phyloP scores from a whole-genome alignment of 2,329 filamentous ascomycete genomes.

The Leptographium lundbergii region DNA sequence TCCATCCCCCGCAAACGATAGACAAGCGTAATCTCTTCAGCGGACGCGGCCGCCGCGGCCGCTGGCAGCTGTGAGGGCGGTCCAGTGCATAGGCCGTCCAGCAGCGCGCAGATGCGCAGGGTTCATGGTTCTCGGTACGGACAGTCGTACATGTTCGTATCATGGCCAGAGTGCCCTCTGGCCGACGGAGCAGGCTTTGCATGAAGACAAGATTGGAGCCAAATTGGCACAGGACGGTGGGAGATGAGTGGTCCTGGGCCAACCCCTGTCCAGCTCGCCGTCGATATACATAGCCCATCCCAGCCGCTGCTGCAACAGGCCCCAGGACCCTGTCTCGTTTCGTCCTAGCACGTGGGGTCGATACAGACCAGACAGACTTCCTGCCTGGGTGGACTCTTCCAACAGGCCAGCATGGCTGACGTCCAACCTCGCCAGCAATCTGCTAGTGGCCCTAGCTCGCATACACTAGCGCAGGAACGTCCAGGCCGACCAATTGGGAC shows the following conservation, averaged over 20 bases:
- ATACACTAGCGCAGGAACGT: constrained; percentile 2
- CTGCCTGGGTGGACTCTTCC: no score
- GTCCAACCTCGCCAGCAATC: neutral
- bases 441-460: neutral
- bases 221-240: no score
- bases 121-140: neutral
- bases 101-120: neutral
- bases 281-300: neutral
- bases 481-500: neutral
- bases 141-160: neutral
- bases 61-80: neutral
- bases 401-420: neutral
- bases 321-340: neutral
- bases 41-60: neutral
- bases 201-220: no score
- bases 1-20: neutral
- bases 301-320: neutral
- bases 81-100: no score
- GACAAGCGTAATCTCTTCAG: neutral
- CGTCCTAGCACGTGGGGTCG: neutral
- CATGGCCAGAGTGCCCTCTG: neutral
- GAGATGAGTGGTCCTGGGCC: no score
- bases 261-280: neutral
- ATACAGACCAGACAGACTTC: no score
- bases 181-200: no score